Evolutionary conservation across 352 stramenopile genomes (phyloP).

Genomic region (Phytophthora europaea): DNA sequence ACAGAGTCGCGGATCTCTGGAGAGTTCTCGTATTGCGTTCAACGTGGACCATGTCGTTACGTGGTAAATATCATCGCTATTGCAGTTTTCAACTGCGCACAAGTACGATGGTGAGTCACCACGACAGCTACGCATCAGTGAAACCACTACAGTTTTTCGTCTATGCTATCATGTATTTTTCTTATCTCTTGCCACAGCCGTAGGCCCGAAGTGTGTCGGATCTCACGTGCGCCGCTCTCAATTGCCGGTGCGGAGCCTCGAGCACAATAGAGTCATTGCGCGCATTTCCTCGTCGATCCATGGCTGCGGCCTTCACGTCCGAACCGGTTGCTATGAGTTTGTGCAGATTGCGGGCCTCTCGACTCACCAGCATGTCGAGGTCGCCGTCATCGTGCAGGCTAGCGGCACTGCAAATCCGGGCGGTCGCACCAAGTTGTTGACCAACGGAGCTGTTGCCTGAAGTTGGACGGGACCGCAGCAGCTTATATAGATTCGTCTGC

Average conservation of each 20-base stretch:
- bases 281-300: neutral
- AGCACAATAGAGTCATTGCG: neutral
- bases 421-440: neutral
- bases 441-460: neutral
- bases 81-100: no score
- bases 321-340: neutral
- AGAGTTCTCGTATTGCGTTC: no score
- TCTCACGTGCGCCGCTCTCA: slow-evolving; percentile 2
- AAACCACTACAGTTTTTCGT: no score
- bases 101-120: neutral
- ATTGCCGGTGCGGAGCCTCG: neutral
- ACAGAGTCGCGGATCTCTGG: neutral
- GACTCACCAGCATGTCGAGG: slow-evolving; percentile 25
- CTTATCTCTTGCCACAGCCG: neutral
- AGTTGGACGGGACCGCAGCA: neutral
- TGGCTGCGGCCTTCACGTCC: neutral
- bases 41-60: no score
- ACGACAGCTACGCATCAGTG: neutral
- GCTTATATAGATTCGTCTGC: slow-evolving; percentile 22
- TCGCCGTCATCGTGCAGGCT: slow-evolving; percentile 20
- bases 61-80: no score
- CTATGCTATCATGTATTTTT: no score
- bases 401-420: neutral
- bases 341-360: slow-evolving; percentile 23
- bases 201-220: slow-evolving; percentile 17